phyloP scores from a whole-genome alignment of 345 rosid species.

The Populus davidiana region DNA sequence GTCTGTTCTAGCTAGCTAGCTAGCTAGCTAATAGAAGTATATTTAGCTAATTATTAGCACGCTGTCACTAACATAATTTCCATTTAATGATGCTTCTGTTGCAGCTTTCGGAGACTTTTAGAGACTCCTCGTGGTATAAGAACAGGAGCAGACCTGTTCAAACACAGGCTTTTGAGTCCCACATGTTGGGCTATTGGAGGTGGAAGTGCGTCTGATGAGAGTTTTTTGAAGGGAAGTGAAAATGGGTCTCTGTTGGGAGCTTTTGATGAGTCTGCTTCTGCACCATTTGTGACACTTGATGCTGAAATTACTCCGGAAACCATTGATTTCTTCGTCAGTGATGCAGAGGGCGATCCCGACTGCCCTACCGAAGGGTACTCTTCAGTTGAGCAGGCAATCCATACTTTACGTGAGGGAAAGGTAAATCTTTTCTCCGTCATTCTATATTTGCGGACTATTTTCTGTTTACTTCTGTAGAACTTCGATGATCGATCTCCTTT shows the following conservation, averaged over 20 bases:
- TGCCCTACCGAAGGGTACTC: constrained; percentile 74
- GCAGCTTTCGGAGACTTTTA: constrained; percentile 38
- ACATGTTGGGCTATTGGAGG: constrained; percentile 39
- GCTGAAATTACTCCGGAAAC: constrained; percentile 66
- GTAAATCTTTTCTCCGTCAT: constrained; percentile 23
- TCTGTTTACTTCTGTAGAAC: too few species aligned
- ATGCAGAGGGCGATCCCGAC: constrained; percentile 89
- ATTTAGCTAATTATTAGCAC: not conserved
- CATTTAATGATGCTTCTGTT: constrained; percentile 8
- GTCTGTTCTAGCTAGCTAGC: constrained; percentile 3
- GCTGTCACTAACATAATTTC: not conserved
- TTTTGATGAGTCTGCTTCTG: constrained; percentile 35
- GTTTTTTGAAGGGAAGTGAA: constrained; percentile 30
- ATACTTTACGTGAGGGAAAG: constrained; percentile 62
- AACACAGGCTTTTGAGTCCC: constrained; percentile 34
- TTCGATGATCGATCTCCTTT: too few species aligned
- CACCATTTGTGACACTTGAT: constrained; percentile 43
- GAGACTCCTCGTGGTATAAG: constrained; percentile 21
- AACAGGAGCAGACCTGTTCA: constrained; percentile 20
- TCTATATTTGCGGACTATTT: not conserved
- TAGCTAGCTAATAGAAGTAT: not conserved
- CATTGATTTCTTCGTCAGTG: constrained; percentile 79
- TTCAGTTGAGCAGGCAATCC: constrained; percentile 61
- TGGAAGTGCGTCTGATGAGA: constrained; percentile 45
- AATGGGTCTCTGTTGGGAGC: constrained; percentile 42